Conservation (phyloP, 1,139 yeast species). For the Debaryomycetaceae sp. region DNA sequence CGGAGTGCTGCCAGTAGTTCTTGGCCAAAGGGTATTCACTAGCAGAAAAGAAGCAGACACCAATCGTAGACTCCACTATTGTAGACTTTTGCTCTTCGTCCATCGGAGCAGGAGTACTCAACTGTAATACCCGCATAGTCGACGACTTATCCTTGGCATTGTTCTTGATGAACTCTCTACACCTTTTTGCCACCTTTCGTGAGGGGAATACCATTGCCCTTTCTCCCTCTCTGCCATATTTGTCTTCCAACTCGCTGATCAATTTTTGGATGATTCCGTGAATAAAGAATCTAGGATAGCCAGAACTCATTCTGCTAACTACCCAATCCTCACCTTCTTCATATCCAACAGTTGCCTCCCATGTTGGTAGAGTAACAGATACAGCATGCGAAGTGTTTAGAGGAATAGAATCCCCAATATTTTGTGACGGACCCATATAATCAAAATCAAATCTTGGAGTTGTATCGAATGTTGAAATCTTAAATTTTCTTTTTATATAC, state of each 20-base stretch:
- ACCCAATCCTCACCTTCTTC: constrained; percentile 90
- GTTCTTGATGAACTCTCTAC: constrained; percentile 68
- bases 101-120: constrained; percentile 69
- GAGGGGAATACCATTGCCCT: constrained; percentile 73
- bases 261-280: constrained; percentile 70
- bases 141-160: constrained; percentile 24
- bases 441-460: background rate
- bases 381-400: constrained; percentile 89
- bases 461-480: no score
- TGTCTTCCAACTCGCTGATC: constrained; percentile 43
- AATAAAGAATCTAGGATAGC: constrained; percentile 86
- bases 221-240: constrained; percentile 79
- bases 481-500: no score
- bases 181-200: constrained; percentile 74
- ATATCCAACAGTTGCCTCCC: constrained; percentile 90
- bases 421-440: constrained; percentile 30
- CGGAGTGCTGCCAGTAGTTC: constrained; percentile 94
- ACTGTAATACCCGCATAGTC: constrained; percentile 66
- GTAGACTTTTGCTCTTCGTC: constrained; percentile 56
- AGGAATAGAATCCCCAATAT: constrained; percentile 82
- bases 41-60: constrained; percentile 72
- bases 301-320: constrained; percentile 73
- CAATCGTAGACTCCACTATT: constrained; percentile 62
- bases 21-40: constrained; percentile 61
- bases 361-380: constrained; percentile 88